Conservation (phyloP, 2,329 filamentous ascomycete species). For the Grosmannia clavigera region DNA sequence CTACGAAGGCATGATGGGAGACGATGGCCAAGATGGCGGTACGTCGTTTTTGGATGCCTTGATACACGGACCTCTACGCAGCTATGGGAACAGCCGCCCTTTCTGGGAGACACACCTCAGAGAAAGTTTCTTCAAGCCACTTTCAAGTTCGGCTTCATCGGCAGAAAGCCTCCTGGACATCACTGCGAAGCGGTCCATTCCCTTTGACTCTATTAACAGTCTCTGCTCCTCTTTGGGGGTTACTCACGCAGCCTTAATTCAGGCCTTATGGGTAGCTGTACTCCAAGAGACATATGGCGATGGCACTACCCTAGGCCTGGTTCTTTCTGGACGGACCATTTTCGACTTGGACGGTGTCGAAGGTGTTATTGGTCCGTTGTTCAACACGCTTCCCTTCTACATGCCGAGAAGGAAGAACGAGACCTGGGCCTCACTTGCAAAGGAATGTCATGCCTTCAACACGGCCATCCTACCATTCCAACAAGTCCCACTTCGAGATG, state of each 20-base stretch:
- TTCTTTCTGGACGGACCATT: constrained; percentile 67
- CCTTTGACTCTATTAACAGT: constrained; percentile 32
- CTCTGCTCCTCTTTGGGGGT: constrained; percentile 50
- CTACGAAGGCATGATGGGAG: constrained; percentile 27
- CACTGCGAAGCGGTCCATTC: constrained; percentile 17
- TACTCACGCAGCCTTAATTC: constrained; percentile 66
- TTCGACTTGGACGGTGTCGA: constrained; percentile 55
- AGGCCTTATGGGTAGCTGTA: constrained; percentile 59
- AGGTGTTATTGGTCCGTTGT: constrained; percentile 64
- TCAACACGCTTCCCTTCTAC: constrained; percentile 76
- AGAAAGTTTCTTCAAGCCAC: constrained; percentile 17
- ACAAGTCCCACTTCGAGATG: constrained; percentile 63
- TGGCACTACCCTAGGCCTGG: constrained; percentile 52
- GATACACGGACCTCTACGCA: constrained; percentile 53
- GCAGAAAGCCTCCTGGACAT: constrained; percentile 6
- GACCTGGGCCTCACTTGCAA: constrained; percentile 50
- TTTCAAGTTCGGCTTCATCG: constrained; percentile 4
- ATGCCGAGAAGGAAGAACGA: constrained; percentile 7
- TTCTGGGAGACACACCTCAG: constrained; percentile 59
- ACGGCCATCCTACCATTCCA: constrained; percentile 57
- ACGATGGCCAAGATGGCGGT: constrained; percentile 11
- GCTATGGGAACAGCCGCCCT: constrained; percentile 23
- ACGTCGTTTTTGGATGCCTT: constrained; percentile 56
- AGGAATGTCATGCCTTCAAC: constrained; percentile 58
- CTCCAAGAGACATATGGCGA: constrained; percentile 38